phyloP scores from a whole-genome alignment of 768 basidiomycete species.

The Austroboletus eburneus region DNA sequence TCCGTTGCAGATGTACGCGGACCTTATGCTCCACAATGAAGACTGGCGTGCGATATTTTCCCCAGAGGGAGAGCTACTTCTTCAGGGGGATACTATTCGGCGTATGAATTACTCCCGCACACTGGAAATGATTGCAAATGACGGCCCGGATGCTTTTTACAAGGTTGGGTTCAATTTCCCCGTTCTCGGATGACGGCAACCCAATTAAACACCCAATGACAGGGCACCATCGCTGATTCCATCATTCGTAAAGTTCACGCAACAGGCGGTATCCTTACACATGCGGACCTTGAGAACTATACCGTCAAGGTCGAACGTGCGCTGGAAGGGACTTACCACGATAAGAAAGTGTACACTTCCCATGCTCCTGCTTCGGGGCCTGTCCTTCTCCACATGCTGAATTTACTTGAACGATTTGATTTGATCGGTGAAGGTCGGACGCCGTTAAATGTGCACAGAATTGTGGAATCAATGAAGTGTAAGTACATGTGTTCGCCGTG shows the following conservation, averaged over 20 bases:
- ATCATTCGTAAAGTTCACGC: constrained; percentile 64
- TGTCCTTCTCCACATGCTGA: constrained; percentile 90
- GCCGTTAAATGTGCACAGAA: constrained; percentile 69
- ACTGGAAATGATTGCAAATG: constrained; percentile 63
- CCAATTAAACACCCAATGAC: constrained; percentile 13
- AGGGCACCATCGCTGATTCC: constrained; percentile 81
- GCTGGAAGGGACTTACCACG: constrained; percentile 71
- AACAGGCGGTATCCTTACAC: constrained; percentile 77
- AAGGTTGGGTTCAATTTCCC: constrained; percentile 39
- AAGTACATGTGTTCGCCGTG: constrained; percentile 27
- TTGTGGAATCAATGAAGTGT: constrained; percentile 86
- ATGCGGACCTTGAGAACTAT: constrained; percentile 71
- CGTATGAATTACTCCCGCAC: constrained; percentile 77
- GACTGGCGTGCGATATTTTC: constrained; percentile 87
- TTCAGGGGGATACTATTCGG: constrained; percentile 69
- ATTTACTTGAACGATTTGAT: constrained; percentile 76
- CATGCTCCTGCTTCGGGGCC: constrained; percentile 85
- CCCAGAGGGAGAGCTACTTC: constrained; percentile 63
- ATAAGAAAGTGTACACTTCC: constrained; percentile 77
- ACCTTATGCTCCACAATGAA: constrained; percentile 60
- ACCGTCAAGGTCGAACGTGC: constrained; percentile 65
- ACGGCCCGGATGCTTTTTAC: constrained; percentile 84
- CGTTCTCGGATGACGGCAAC: constrained; percentile 4
- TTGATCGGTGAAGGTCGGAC: constrained; percentile 47
- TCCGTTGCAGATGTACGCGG: constrained; percentile 36